These are phyloP conservation scores for Fusarium sp. DNA, from an alignment of 2,329 filamentous ascomycete genomes.

Conservation along the genomic window DNA sequence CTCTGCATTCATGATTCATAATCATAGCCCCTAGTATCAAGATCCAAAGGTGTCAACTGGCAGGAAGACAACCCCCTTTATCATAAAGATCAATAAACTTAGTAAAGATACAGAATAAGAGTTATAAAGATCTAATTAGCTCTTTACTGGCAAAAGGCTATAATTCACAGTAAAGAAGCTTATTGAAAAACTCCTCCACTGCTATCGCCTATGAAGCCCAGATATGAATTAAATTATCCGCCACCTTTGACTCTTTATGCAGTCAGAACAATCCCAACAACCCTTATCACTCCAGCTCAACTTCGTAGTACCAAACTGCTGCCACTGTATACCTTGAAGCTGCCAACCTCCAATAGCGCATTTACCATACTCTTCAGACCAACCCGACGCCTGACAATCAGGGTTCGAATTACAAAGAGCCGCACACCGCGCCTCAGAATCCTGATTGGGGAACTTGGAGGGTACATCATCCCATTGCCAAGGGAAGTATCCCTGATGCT, in stretches of 20 bases:
- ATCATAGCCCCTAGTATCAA: no score
- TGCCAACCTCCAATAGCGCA: background rate
- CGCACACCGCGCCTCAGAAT: conserved; percentile 3
- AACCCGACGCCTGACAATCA: background rate
- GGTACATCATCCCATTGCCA: background rate
- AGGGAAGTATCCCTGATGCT: conserved; percentile 7
- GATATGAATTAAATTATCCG: background rate
- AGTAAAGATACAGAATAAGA: no score
- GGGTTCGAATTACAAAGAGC: conserved; percentile 20
- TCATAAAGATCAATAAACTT: no score
- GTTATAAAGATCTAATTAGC: no score
- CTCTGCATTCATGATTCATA: no score
- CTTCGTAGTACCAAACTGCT: background rate
- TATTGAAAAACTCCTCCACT: no score
- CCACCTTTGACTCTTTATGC: conserved; percentile 16
- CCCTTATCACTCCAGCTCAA: conserved; percentile 24
- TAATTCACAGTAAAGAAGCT: no score
- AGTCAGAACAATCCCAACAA: conserved; percentile 16
- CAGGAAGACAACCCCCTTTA: no score
- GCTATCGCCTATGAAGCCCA: no score
- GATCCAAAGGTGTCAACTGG: no score
- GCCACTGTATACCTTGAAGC: background rate
- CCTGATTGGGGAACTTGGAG: conserved; percentile 6
- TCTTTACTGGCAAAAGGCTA: no score
- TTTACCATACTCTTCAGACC: background rate